A percentile compares a stretch with the other conserved stretches of the same genome.
Evolutionary conservation across 306 rosid species (phyloP).

Genomic region (Casuarina glauca): DNA sequence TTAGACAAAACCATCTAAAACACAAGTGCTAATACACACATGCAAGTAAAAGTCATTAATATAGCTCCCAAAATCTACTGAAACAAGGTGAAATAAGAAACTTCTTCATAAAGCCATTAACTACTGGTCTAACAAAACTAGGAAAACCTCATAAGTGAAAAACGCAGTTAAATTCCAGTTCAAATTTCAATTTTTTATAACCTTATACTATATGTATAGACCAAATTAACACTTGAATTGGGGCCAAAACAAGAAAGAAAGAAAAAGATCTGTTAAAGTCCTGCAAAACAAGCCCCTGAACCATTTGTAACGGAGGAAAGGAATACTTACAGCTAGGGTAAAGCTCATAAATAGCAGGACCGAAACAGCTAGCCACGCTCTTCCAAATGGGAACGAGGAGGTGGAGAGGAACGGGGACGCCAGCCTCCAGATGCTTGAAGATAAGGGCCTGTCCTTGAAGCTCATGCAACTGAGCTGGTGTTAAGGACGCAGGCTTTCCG

Average conservation of each 20-base stretch:
- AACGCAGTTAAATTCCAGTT: conserved; percentile 27
- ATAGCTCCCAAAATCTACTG: neutral
- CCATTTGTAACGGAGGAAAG: neutral
- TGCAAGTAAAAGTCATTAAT: neutral
- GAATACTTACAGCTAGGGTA: conserved; percentile 46
- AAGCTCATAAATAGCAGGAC: conserved; percentile 30
- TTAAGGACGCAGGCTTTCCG: conserved; percentile 32
- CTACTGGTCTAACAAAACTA: neutral
- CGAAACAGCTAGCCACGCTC: conserved; percentile 30
- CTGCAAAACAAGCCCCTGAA: neutral
- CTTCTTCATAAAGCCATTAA: neutral
- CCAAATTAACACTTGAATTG: too few relatives aligned
- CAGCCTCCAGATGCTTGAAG: conserved; percentile 48
- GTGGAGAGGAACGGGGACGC: conserved; percentile 53
- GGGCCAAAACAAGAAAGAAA: too few relatives aligned
- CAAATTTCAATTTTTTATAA: neutral
- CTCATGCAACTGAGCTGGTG: conserved; percentile 61
- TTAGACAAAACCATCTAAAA: neutral
- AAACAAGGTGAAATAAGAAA: neutral
- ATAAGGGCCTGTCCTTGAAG: conserved; percentile 59
- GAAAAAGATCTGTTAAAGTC: too few relatives aligned
- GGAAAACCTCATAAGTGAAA: neutral
- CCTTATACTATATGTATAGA: neutral
- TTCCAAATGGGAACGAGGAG: conserved; percentile 49
- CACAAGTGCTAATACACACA: neutral